A percentile compares a stretch with the other conserved stretches of the same genome.
Evolutionary conservation across 257 asterid species (phyloP).

Genomic region (Schizonepeta tenuifolia): DNA sequence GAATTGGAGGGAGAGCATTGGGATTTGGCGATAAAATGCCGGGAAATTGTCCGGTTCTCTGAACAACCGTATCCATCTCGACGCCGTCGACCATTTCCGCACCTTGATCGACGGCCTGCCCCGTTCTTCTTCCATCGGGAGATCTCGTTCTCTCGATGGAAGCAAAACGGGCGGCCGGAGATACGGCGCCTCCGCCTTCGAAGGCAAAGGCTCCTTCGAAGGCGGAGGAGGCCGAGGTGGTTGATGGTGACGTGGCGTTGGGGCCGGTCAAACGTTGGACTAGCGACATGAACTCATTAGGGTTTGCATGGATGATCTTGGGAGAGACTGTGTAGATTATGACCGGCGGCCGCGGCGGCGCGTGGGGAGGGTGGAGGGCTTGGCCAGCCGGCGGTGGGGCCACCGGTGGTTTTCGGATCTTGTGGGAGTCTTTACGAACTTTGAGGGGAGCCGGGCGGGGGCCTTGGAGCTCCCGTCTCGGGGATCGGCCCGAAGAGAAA

Average conservation of each 20-base stretch:
- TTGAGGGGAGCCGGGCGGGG: constrained; percentile 86
- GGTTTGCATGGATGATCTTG: constrained; percentile 89
- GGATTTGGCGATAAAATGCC: constrained; percentile 92
- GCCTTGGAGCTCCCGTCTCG: constrained; percentile 78
- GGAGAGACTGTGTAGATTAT: constrained; percentile 96
- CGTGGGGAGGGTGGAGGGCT: constrained; percentile 35
- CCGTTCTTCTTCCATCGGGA: constrained; percentile 40
- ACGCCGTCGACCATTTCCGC: constrained; percentile 41
- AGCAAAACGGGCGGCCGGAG: constrained; percentile 90
- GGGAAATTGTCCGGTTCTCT: constrained; percentile 54
- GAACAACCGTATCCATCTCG: constrained; percentile 42
- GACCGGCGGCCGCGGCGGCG: constrained; percentile 80
- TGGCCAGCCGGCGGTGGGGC: constrained; percentile 45
- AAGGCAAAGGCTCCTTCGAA: constrained; percentile 13
- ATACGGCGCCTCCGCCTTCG: constrained; percentile 49
- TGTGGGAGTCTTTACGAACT: constrained; percentile 82
- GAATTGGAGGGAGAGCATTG: constrained; percentile 71
- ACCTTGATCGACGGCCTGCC: constrained; percentile 28
- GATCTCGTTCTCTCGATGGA: constrained; percentile 63
- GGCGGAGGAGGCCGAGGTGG: constrained; percentile 27
- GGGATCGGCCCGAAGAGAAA: constrained; percentile 53
- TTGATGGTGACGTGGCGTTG: constrained; percentile 35
- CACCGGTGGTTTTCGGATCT: constrained; percentile 79
- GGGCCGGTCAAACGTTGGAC: constrained; percentile 92
- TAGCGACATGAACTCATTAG: constrained; percentile 94